Conservation (phyloP, 805 yeast genomes). For the Hagleromyces aurorensis region DNA sequence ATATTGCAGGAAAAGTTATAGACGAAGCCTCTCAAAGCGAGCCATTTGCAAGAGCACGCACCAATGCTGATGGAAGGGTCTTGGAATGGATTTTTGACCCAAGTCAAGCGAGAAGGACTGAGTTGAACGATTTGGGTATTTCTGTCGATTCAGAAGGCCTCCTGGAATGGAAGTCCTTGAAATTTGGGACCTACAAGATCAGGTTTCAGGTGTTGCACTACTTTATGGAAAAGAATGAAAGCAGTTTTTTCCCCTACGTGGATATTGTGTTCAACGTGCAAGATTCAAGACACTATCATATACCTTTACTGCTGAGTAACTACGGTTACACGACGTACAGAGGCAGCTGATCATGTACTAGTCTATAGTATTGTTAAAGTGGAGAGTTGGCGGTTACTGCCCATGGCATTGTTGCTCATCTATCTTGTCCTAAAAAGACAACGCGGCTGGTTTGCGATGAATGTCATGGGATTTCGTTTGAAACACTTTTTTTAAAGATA, state of each 20-base stretch:
- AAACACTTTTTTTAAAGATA: too few relatives aligned
- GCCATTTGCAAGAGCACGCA: slow-evolving; percentile 60
- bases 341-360: slow-evolving; percentile 55
- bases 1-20: slow-evolving; percentile 15
- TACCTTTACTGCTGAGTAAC: slow-evolving; percentile 77
- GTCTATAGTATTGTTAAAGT: too few relatives aligned
- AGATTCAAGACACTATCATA: slow-evolving; percentile 74
- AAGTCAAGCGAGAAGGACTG: slow-evolving; percentile 7
- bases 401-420: too few relatives aligned
- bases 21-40: slow-evolving; percentile 24
- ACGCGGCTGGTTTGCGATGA: too few relatives aligned
- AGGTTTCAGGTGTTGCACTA: slow-evolving; percentile 70
- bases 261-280: slow-evolving; percentile 68
- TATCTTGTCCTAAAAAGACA: too few relatives aligned
- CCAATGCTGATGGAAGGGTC: slow-evolving; percentile 78
- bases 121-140: slow-evolving; percentile 30
- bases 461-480: too few relatives aligned
- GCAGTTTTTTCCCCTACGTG: slow-evolving; percentile 80
- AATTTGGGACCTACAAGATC: slow-evolving; percentile 65
- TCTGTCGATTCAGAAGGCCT: slow-evolving; percentile 6
- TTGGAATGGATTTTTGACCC: slow-evolving; percentile 54
- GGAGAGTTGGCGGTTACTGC: too few relatives aligned
- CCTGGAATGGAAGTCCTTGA: slow-evolving; percentile 38
- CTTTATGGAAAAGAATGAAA: slow-evolving; percentile 34
- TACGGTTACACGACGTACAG: slow-evolving; percentile 88